These are phyloP conservation scores for Panellus pusillus DNA, from an alignment of 768 basidiomycete genomes.

Conservation along the genomic window DNA sequence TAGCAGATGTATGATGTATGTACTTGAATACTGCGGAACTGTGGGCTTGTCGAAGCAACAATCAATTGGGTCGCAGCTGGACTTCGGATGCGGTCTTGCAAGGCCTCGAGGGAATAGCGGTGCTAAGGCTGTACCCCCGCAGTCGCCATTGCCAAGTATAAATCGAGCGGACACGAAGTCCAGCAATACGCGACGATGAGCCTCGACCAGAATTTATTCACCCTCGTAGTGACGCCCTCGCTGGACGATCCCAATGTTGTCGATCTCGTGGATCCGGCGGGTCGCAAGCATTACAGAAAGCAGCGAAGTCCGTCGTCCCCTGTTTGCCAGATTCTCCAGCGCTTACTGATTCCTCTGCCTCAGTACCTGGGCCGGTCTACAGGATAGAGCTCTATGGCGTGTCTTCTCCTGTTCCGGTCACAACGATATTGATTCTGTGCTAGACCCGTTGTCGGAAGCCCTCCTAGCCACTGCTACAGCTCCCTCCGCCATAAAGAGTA, in stretches of 20 bases:
- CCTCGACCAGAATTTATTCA: conserved; percentile 84
- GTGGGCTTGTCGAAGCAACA: not conserved
- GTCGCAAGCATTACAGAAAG: conserved; percentile 71
- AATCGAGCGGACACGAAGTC: not conserved
- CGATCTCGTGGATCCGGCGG: conserved; percentile 69
- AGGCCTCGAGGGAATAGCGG: too few relatives aligned
- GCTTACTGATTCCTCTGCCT: too few relatives aligned
- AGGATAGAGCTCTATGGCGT: conserved; percentile 68
- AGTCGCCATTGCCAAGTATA: not conserved
- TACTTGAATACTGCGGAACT: not conserved
- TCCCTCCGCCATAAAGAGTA: conserved; percentile 57
- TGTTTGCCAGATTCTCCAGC: too few relatives aligned
- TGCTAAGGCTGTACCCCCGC: not conserved
- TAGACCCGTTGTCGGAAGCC: conserved; percentile 74
- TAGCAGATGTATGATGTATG: conserved; percentile 7
- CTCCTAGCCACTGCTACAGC: conserved; percentile 69
- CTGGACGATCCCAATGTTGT: conserved; percentile 58
- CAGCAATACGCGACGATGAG: conserved; percentile 50
- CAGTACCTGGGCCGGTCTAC: conserved; percentile 46
- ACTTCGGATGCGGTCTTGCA: too few relatives aligned
- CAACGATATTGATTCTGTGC: not conserved
- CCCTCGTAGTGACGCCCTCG: conserved; percentile 63
- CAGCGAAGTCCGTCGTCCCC: conserved; percentile 43
- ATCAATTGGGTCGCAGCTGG: not conserved
- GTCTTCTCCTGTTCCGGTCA: conserved; percentile 17